phyloP scores from a whole-genome alignment of 2,329 filamentous ascomycete genomes.

The Penicillium sp. region DNA sequence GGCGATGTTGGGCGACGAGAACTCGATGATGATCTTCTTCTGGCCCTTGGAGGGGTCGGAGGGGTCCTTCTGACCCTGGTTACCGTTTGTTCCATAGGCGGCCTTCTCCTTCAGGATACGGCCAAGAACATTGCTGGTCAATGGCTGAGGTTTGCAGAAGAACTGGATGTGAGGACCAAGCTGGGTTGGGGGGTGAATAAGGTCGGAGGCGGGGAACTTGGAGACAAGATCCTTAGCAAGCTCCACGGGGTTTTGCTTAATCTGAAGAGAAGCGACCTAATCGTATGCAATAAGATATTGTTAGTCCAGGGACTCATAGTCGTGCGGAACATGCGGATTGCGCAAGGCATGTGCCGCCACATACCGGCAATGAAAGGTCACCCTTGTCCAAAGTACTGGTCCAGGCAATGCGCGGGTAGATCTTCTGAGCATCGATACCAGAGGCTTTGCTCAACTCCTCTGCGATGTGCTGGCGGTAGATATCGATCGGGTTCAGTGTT shows the following conservation, averaged over 20 bases:
- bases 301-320: not conserved
- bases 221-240: conserved; percentile 55
- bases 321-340: not conserved
- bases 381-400: conserved; percentile 49
- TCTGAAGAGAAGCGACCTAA: conserved; percentile 44
- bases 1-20: conserved; percentile 66
- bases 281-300: not conserved
- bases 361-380: conserved; percentile 45
- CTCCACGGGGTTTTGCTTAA: conserved; percentile 59
- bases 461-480: conserved; percentile 48
- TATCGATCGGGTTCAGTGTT: conserved; percentile 47
- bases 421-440: conserved; percentile 40
- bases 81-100: conserved; percentile 60
- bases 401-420: conserved; percentile 44
- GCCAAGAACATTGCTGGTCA: conserved; percentile 58
- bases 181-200: conserved; percentile 55
- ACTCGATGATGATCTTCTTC: conserved; percentile 63
- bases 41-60: conserved; percentile 54
- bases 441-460: conserved; percentile 39
- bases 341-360: conserved; percentile 10
- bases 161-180: conserved; percentile 63
- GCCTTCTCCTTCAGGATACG: conserved; percentile 57
- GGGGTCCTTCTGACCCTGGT: conserved; percentile 58
- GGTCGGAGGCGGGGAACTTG: conserved; percentile 57
- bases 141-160: conserved; percentile 60